Conservation (phyloP, 345 rosid genomes). For the Noccaea caerulescens region DNA sequence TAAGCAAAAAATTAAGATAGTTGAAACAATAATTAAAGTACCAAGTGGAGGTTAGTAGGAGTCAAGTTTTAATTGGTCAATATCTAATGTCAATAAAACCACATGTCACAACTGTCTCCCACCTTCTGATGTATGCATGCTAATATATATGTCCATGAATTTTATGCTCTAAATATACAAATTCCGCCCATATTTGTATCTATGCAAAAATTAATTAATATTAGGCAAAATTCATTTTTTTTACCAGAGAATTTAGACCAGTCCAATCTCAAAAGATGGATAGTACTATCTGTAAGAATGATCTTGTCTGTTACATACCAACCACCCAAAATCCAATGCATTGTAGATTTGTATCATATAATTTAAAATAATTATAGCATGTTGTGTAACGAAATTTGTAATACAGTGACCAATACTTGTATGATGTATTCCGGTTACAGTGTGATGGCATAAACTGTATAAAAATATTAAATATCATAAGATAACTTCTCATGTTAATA, state of each 20-base stretch:
- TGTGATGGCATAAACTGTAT: too few species aligned
- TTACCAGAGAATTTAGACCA: conserved; percentile 31
- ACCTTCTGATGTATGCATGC: conserved; percentile 40
- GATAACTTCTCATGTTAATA: too few species aligned
- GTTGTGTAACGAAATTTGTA: background rate
- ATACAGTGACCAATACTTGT: too few species aligned
- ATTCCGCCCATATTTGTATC: conserved; percentile 2
- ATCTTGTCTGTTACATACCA: conserved; percentile 38
- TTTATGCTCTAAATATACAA: conserved; percentile 20
- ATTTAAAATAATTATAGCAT: background rate
- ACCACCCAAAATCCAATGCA: conserved; percentile 36
- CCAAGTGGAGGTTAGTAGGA: conserved; percentile 42
- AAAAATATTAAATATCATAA: too few species aligned
- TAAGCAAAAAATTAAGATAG: conserved; percentile 6
- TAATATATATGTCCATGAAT: conserved; percentile 22
- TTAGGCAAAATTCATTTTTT: background rate
- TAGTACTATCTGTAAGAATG: conserved; percentile 35
- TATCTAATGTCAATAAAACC: conserved; percentile 29
- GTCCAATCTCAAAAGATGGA: conserved; percentile 34
- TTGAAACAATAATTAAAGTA: conserved; percentile 32
- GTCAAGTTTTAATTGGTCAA: conserved; percentile 44
- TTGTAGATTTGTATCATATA: background rate
- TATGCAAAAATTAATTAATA: background rate
- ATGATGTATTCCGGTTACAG: too few species aligned
- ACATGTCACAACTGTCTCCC: conserved; percentile 48